Percentiles rank a stretch among this genome's conserved stretches.
Evolutionary conservation across 176 grass and related monocot genomes (phyloP).

Genomic region (Olyra latifolia): DNA sequence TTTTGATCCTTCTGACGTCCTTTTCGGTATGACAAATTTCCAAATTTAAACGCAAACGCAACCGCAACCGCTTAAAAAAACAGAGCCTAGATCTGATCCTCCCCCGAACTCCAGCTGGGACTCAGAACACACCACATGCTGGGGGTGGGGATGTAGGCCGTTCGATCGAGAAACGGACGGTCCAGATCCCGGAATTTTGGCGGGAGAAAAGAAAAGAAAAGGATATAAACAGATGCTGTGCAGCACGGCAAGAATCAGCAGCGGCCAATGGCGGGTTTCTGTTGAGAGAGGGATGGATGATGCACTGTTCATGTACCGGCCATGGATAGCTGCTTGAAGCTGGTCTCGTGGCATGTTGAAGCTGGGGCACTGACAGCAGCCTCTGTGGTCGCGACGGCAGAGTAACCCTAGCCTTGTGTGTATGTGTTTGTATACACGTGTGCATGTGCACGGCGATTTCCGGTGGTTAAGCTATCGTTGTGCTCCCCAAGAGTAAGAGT

Average conservation of each 20-base stretch:
- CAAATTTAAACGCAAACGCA: too few relatives aligned
- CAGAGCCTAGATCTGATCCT: conserved; percentile 20
- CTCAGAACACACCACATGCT: conserved; percentile 21
- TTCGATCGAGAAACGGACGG: conserved; percentile 9
- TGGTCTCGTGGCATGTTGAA: background rate
- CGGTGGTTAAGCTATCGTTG: background rate
- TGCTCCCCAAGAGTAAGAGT: too few relatives aligned
- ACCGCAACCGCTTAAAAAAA: too few relatives aligned
- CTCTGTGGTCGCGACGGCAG: background rate
- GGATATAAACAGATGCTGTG: background rate
- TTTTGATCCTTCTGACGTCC: too few relatives aligned
- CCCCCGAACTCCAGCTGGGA: background rate
- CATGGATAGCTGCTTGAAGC: background rate
- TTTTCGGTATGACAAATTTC: too few relatives aligned
- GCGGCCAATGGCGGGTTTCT: background rate
- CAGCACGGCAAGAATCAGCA: background rate
- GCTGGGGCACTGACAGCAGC: background rate
- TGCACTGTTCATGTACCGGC: background rate
- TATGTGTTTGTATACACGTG: background rate
- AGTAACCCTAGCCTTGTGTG: background rate
- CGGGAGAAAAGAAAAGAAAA: background rate
- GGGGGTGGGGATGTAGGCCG: background rate
- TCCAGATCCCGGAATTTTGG: background rate
- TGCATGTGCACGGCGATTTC: background rate
- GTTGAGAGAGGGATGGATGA: background rate